Percentiles rank a stretch among this genome's conserved stretches.
These are phyloP conservation scores for Quercus variabilis DNA, from an alignment of 306 rosid genomes.

Conservation along the genomic window DNA sequence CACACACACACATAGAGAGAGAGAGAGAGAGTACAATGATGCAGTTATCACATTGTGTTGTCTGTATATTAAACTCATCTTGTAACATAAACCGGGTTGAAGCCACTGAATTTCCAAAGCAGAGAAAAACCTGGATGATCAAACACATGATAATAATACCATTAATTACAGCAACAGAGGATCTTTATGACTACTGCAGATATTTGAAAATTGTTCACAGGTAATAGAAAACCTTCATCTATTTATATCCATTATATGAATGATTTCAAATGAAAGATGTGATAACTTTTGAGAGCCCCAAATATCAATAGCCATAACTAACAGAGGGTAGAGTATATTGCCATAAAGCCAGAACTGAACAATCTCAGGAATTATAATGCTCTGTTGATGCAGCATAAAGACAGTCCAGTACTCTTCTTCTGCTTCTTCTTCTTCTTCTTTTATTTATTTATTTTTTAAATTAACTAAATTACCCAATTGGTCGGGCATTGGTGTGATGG, in stretches of 20 bases:
- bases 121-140: slow-evolving; percentile 64
- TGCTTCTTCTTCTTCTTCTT: too few relatives aligned
- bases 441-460: too few relatives aligned
- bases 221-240: not conserved
- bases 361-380: not conserved
- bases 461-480: too few relatives aligned
- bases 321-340: not conserved
- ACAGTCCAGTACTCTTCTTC: not conserved
- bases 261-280: not conserved
- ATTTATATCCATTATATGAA: not conserved
- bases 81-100: slow-evolving; percentile 90
- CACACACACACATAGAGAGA: not conserved
- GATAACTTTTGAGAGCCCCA: not conserved
- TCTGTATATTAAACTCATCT: slow-evolving; percentile 90
- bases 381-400: not conserved
- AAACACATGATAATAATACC: slow-evolving; percentile 2
- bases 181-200: not conserved
- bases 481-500: too few relatives aligned
- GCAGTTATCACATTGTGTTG: slow-evolving; percentile 88
- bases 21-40: slow-evolving; percentile 55
- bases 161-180: not conserved
- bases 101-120: slow-evolving; percentile 88
- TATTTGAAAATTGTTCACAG: not conserved
- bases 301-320: not conserved
- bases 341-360: not conserved